Conservation (phyloP, 148 eudicot genomes). For the Chenopodium album region DNA sequence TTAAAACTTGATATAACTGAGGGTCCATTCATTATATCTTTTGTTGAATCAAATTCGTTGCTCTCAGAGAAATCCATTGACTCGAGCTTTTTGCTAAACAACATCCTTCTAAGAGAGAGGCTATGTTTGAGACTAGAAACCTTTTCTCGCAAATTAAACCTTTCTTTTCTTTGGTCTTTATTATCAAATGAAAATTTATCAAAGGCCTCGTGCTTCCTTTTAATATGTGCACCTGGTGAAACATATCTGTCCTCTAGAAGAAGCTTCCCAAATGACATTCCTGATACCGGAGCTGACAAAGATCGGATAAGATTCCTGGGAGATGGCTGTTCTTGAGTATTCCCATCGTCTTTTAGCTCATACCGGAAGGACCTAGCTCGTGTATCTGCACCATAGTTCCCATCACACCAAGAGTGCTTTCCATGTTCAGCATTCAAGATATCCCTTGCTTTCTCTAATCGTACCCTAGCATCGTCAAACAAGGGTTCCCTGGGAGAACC, state of each 20-base stretch:
- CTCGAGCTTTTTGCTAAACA: conserved; percentile 70
- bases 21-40: conserved; percentile 54
- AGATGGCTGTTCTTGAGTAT: conserved; percentile 43
- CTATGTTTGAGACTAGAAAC: conserved; percentile 68
- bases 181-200: conserved; percentile 38
- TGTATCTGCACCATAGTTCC: conserved; percentile 38
- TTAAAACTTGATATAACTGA: conserved; percentile 46
- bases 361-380: conserved; percentile 56
- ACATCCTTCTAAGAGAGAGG: conserved; percentile 58
- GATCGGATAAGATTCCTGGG: conserved; percentile 81
- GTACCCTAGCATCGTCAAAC: conserved; percentile 36
- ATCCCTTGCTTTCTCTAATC: conserved; percentile 45
- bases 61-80: conserved; percentile 45
- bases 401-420: conserved; percentile 35
- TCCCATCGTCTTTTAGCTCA: conserved; percentile 33
- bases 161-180: conserved; percentile 60
- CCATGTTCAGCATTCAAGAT: conserved; percentile 36
- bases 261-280: conserved; percentile 85
- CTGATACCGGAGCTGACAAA: conserved; percentile 89
- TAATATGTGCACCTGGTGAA: conserved; percentile 72
- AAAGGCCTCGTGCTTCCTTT: conserved; percentile 77
- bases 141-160: conserved; percentile 64
- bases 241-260: conserved; percentile 88
- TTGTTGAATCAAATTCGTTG: conserved; percentile 38
- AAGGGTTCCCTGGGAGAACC: conserved; percentile 35